Evolutionary conservation across 163 green algal species (phyloP).

Genomic region (Chloromonas sp.): DNA sequence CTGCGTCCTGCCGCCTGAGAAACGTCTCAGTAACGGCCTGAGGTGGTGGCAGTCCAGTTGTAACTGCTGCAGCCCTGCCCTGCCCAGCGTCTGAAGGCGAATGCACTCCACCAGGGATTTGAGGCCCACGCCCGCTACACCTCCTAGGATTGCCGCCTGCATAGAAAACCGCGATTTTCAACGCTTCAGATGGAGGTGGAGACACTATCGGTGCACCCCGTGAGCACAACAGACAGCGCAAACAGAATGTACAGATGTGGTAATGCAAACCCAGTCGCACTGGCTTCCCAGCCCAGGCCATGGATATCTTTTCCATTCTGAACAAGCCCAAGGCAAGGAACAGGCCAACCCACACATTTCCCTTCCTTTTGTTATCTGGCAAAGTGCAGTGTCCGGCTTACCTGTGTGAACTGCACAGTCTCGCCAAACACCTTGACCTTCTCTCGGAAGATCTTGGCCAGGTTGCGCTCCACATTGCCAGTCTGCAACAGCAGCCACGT

Average conservation of each 20-base stretch:
- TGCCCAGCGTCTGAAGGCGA: constrained; percentile 40
- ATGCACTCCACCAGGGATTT: constrained; percentile 67
- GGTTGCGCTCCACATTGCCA: constrained; percentile 55
- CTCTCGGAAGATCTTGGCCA: constrained; percentile 65
- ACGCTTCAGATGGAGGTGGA: no score
- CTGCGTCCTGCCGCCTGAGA: constrained; percentile 11
- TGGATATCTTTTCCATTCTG: no score
- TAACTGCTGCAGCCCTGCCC: constrained; percentile 63
- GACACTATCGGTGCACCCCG: no score
- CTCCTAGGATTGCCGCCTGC: constrained; percentile 40
- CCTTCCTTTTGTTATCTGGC: no score
- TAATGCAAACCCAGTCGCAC: not conserved
- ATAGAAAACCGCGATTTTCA: not conserved
- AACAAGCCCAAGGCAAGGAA: not conserved
- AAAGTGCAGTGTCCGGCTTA: not conserved
- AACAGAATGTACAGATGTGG: not conserved
- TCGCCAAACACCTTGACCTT: constrained; percentile 36
- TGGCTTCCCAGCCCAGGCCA: not conserved
- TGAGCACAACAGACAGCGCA: no score
- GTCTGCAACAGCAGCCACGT: constrained; percentile 21
- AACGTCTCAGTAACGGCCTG: constrained; percentile 46
- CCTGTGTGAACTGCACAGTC: constrained; percentile 21
- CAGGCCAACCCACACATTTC: not conserved
- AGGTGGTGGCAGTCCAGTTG: constrained; percentile 83
- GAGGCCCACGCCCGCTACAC: constrained; percentile 47